phyloP scores from a whole-genome alignment of 345 rosid species.

The Salix viminalis region DNA sequence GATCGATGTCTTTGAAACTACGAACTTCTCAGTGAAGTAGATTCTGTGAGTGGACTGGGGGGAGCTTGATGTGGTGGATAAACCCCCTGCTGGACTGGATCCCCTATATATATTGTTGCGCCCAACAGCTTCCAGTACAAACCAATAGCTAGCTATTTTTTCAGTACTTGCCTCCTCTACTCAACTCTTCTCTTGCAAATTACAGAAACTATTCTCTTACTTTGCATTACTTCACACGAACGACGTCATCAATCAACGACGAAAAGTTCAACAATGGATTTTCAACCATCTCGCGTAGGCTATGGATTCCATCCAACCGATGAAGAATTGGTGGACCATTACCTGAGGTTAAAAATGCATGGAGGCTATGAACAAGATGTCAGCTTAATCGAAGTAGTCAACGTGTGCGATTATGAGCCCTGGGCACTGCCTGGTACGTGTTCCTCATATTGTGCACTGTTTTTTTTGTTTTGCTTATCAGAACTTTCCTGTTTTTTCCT shows the following conservation, averaged over 20 bases:
- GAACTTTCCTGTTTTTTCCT: not conserved
- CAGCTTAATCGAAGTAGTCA: conserved; percentile 27
- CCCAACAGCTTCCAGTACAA: not conserved
- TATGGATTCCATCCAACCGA: conserved; percentile 43
- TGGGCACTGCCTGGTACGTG: conserved; percentile 38
- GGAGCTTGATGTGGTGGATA: not conserved
- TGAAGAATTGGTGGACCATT: conserved; percentile 33
- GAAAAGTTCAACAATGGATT: not conserved
- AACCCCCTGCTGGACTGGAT: not conserved
- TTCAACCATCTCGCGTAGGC: not conserved
- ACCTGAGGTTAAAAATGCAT: conserved; percentile 31
- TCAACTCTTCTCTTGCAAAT: not conserved
- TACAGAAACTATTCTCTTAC: too few species aligned
- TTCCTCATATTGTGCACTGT: not conserved
- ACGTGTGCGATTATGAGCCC: conserved; percentile 39
- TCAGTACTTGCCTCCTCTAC: not conserved
- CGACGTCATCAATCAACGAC: not conserved
- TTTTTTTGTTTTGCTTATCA: not conserved
- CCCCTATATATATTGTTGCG: too few species aligned
- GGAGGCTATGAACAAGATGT: not conserved
- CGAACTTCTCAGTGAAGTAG: not conserved
- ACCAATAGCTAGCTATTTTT: not conserved
- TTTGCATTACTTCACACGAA: too few species aligned
- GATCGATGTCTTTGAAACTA: not conserved
- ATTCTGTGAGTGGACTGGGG: not conserved